Percentiles rank a stretch among this genome's conserved stretches.
These are phyloP conservation scores for Thelephora ganbajun DNA, from an alignment of 768 basidiomycete species.

Conservation along the genomic window DNA sequence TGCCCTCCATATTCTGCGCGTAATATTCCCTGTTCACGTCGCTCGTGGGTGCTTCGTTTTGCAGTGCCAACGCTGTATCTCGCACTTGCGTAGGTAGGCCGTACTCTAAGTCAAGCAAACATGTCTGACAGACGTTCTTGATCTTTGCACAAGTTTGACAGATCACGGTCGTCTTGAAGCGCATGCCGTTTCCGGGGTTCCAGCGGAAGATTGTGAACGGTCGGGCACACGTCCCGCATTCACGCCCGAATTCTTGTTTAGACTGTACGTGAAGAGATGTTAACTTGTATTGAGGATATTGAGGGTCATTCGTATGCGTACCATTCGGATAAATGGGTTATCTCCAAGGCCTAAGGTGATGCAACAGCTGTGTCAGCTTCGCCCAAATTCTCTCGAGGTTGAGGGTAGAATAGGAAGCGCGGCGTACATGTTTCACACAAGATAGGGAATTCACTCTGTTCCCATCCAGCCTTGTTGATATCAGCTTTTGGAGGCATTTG, in stretches of 20 bases:
- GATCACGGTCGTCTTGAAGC: slow-evolving; percentile 94
- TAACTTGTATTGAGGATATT: neutral
- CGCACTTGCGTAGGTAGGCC: slow-evolving; percentile 93
- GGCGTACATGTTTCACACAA: slow-evolving; percentile 82
- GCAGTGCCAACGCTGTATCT: slow-evolving; percentile 80
- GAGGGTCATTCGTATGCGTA: slow-evolving; percentile 20
- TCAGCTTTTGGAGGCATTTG: slow-evolving; percentile 72
- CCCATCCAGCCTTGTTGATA: slow-evolving; percentile 91
- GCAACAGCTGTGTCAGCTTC: neutral
- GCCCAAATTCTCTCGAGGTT: neutral
- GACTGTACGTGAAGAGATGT: slow-evolving; percentile 34
- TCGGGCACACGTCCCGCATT: slow-evolving; percentile 94
- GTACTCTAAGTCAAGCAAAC: slow-evolving; percentile 91
- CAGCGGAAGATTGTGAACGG: slow-evolving; percentile 97
- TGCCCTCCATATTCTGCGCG: slow-evolving; percentile 82
- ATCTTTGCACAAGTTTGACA: slow-evolving; percentile 96
- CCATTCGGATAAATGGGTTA: slow-evolving; percentile 94
- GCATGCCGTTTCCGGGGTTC: slow-evolving; percentile 89
- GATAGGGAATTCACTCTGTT: slow-evolving; percentile 87
- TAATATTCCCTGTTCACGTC: slow-evolving; percentile 96
- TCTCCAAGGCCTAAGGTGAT: slow-evolving; percentile 53
- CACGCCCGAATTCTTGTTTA: slow-evolving; percentile 91
- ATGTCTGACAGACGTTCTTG: slow-evolving; percentile 96
- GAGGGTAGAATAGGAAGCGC: slow-evolving; percentile 3
- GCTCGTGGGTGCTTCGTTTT: slow-evolving; percentile 85